Base-by-base conservation (phyloP, 2,329 filamentous ascomycete species). In the Proliferodiscus dingleyae region DNA sequence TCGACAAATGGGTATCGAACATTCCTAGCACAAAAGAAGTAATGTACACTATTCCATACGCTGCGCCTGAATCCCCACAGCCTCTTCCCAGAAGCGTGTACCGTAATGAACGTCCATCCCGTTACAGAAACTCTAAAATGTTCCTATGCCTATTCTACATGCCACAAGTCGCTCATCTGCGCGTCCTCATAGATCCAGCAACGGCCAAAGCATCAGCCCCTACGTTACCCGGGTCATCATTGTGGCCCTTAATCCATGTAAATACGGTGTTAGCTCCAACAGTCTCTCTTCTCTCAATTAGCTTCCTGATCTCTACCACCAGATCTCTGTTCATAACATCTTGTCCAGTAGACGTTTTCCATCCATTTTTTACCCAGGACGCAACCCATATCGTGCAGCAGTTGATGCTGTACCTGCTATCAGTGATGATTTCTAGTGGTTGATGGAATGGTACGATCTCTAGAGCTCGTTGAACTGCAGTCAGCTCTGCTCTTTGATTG, bases 401-500 rank as follows among this genome's bases (percentile, higher is more conserved):
- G 55, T 90, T 84, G 66, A 96, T 95, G 1, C 87, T 78, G 68
- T 97, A 97, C 60, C 83, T 82, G 66, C 87, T 93, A 68, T 98
- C 93, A n/a, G 83, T 89, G 62, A 83, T 77, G 54, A 98, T 94
- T 46, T 82, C 76, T 10, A 94, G 77, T 49, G 81, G 73, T 46
- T 85, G 76, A 47, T 83, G 73, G 13, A 77, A 68, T 1, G 87
- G 83, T 2, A 83, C 81, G 37, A 84, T 78, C 60, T 96, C 81
- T 18, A 97, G 73, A 1, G 90, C 90, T 46, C 90, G 85, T 23
- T 87, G 72, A 52, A 97, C 85, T 6, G 89, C 93, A 19, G 87
- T 90, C 47, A 98, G 73, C 69, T 98, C 93, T n/a, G 91, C 93
- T 3, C 93, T 86, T 65, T 97, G 89, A 64, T 98, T 98, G 1